Evolutionary conservation across 352 stramenopile genomes (phyloP), one percentile per base, ranked within the genome.

Genomic region (Pythium rishiriense): DNA sequence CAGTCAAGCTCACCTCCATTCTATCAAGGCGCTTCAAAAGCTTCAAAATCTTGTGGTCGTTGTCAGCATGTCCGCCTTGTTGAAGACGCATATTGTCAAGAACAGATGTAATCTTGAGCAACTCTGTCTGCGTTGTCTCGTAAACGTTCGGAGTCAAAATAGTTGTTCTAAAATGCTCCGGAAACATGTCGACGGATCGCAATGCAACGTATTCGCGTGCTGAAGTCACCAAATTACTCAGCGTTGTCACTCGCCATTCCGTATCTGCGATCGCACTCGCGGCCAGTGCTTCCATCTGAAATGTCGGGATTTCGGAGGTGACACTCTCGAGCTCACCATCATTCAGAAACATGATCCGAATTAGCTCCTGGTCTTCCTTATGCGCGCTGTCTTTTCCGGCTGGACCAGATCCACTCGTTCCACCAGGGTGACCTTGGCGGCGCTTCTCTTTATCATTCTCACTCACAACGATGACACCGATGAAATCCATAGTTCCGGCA

Each of bases 141-240:
- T 87, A 93, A 39, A 76, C 51, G 62, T 91, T 80, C 42, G 87
- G 87, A 33, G 81, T 91, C 50, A 96, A 61, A 59, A 96, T 91
- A 9, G 81, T 85, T 41, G 79, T 83, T 41, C 85, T 76, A 52
- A 96, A 61, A 52, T 96, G 87, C 28, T 90, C 78, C 1, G 87
- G 87, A 28, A 96, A 72, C 74, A 94, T 84, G 42, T 96, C 85
- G 0, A 96, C 83, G 1, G 87, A 93, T 17, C 85, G 81, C 41
- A 96, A 69, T 7, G 83, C 85, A 26, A 93, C 75, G 53, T 96
- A 96, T 61, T 96, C 87, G 43, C 87, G 87, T 12, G 84, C 71
- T 6, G 80, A 83, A 11, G 87, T 96, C 5, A 90, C 81, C 37
- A 96, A 66, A 55, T 94, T 96, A 54, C 81, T 75, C 17, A 94